A percentile compares a stretch with the other conserved stretches of the same genome.
phyloP scores from a whole-genome alignment of 768 basidiomycete species.

The Rubroboletus satanas region DNA sequence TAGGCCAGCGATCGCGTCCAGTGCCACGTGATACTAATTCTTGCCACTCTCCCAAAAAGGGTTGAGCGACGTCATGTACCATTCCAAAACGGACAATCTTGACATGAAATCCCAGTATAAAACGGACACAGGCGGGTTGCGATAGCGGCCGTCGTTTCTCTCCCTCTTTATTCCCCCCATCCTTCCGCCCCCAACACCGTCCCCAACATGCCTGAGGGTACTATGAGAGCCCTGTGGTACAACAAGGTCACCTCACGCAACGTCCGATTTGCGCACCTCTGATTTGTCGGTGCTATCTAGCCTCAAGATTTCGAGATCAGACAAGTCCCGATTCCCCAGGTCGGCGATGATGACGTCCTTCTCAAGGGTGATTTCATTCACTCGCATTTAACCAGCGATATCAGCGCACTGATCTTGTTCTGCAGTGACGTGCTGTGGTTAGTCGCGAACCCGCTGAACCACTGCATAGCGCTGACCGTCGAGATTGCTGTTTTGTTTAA shows the following conservation, averaged over 20 bases:
- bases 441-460: conserved; percentile 6
- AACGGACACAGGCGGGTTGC: conserved; percentile 6
- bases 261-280: conserved; percentile 2
- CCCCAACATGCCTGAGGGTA: conserved; percentile 49
- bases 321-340: conserved; percentile 61
- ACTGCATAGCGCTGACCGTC: background rate
- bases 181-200: background rate
- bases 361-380: conserved; percentile 52
- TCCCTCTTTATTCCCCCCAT: background rate
- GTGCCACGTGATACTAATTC: conserved; percentile 10
- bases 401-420: conserved; percentile 1
- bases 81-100: conserved; percentile 20
- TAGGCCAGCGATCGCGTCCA: conserved; percentile 62
- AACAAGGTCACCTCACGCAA: conserved; percentile 42
- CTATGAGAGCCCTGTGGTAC: conserved; percentile 77
- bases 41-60: conserved; percentile 1
- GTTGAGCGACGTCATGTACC: conserved; percentile 24
- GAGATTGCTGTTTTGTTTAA: background rate
- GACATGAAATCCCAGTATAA: conserved; percentile 19
- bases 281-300: conserved; percentile 34
- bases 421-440: conserved; percentile 44
- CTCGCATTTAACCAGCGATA: background rate
- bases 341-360: conserved; percentile 67
- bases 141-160: background rate
- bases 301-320: conserved; percentile 64